Percentiles rank a stretch among this genome's conserved stretches.
phyloP scores from a whole-genome alignment of 768 basidiomycete species.

The Termitomyces bulborhizus region DNA sequence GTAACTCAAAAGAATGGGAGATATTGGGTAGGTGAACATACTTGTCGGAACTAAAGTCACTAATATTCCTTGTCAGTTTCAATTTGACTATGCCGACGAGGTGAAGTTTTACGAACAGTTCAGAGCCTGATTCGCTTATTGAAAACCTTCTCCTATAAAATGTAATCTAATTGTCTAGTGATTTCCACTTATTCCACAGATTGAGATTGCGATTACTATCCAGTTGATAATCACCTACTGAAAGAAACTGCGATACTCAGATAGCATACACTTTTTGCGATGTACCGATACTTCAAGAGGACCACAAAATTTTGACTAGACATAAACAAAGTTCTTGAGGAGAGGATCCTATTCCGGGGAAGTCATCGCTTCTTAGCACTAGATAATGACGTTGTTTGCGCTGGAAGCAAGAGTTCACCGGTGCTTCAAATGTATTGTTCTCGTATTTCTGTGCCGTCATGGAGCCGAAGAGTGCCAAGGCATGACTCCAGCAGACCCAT shows the following conservation, averaged over 20 bases:
- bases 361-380: constrained; percentile 5
- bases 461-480: not conserved
- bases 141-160: no score
- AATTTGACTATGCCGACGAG: not conserved
- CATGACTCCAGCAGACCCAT: not conserved
- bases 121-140: constrained; percentile 21
- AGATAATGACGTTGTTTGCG: not conserved
- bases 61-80: not conserved
- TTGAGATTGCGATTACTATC: not conserved
- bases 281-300: constrained; percentile 55
- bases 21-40: constrained; percentile 23
- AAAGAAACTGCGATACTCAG: constrained; percentile 68
- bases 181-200: no score
- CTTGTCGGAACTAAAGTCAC: constrained; percentile 76
- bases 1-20: not conserved
- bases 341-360: constrained; percentile 12
- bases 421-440: not conserved
- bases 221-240: constrained; percentile 37
- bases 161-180: no score
- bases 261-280: constrained; percentile 56
- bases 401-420: not conserved
- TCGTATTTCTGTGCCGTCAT: not conserved
- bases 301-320: constrained; percentile 22
- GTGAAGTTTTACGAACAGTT: constrained; percentile 21
- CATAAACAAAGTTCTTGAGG: not conserved